A percentile compares a stretch with the other conserved stretches of the same genome.
Evolutionary conservation across 108 stramenopile genomes (phyloP).

Genomic region (Cyclotella kingstonii): DNA sequence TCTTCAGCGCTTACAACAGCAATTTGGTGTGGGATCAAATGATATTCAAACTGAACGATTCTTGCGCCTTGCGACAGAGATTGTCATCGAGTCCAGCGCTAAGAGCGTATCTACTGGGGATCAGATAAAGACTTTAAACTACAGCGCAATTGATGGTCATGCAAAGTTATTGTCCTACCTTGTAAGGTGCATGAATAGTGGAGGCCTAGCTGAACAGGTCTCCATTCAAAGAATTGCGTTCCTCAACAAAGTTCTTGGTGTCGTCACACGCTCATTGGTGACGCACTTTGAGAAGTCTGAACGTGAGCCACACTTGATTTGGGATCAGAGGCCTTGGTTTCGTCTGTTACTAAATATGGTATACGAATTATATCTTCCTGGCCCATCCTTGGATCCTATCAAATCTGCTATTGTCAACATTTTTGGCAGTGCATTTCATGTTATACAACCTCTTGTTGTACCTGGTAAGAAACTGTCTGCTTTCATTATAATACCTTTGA

Average conservation of each 20-base stretch:
- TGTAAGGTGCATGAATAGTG: constrained; percentile 78
- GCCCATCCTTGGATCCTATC: constrained; percentile 71
- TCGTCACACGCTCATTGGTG: constrained; percentile 78
- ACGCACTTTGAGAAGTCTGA: constrained; percentile 63
- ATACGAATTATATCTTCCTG: constrained; percentile 89
- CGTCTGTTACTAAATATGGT: constrained; percentile 92
- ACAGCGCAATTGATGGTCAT: constrained; percentile 91
- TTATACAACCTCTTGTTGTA: constrained; percentile 91
- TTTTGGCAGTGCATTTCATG: constrained; percentile 91
- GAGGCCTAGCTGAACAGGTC: constrained; percentile 60
- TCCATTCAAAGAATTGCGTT: constrained; percentile 70
- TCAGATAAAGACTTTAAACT: constrained; percentile 56
- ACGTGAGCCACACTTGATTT: constrained; percentile 29
- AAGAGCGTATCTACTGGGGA: constrained; percentile 47
- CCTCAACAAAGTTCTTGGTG: constrained; percentile 91
- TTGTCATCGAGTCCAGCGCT: constrained; percentile 86
- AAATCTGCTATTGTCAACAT: constrained; percentile 78
- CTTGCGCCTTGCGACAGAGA: constrained; percentile 84
- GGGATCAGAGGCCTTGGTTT: constrained; percentile 99
- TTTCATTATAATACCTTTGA: not conserved
- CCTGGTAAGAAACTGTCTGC: constrained; percentile 60
- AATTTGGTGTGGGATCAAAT: constrained; percentile 85
- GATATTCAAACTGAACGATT: constrained; percentile 96
- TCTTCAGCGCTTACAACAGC: constrained; percentile 85
- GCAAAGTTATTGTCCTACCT: constrained; percentile 88